Evolutionary conservation across 2,329 filamentous ascomycete species (phyloP), one percentile per base, ranked within the genome.

Genomic region (Cadophora sp.): DNA sequence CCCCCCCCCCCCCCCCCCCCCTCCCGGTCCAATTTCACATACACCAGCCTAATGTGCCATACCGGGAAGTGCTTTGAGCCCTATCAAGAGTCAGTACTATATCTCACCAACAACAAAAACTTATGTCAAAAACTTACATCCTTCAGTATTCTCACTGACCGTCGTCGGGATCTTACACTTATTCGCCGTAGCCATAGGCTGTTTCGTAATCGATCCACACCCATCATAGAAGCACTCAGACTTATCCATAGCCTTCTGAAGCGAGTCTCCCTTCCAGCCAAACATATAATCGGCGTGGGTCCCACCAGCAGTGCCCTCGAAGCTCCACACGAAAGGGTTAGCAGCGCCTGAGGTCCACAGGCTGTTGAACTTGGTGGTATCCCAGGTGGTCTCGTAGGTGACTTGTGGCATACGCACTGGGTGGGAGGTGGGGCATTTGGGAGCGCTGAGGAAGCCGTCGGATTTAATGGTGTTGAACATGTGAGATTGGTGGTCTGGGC

Each of bases 251-350:
- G 81, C 81, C 75, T 77, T 80, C 74, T 84, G 82, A 45, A 85
- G 80, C 5, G 80, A 76, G 73, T 84, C 78, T 68, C 78, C 81
- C 73, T 84, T 81, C 83, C 83, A 84, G 69, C 83, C 83, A 72
- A 84, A 84, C 72, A 84, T 76, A 73, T 84, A 85, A 75, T 85
- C 83, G 41, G 82, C 83, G 74, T 84, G 83, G 11, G 82, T 83
- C 6, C 82, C 82, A 8, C 80, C 77, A 56, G 82, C 82, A 45
- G 78, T 79, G 74, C 74, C 78, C 80, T 81, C 80, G 48, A 67
- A 73, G 73, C 77, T 81, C 76, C 82, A 83, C 64, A 81, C 73
- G 73, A 81, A 81, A 11, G 80, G 80, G 71, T 80, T 80, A 27
- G 77, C 77, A 67, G 79, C 80, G 74, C 81, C 79, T 64, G 79